Percentiles rank a stretch among this genome's conserved stretches.
Evolutionary conservation across 768 basidiomycete genomes (phyloP).

Genomic region (Psilocybe cubensis): DNA sequence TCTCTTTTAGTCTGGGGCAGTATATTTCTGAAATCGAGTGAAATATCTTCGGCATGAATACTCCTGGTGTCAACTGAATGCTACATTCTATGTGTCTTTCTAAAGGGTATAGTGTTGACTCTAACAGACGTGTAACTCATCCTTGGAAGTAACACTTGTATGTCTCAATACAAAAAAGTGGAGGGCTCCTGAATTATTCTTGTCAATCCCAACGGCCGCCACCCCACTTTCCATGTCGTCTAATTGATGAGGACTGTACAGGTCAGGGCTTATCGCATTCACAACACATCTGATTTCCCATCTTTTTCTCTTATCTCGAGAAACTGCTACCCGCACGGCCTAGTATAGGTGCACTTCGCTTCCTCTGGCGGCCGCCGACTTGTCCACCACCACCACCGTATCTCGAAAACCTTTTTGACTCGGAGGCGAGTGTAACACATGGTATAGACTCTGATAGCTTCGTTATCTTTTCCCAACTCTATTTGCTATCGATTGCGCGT

Average conservation of each 20-base stretch:
- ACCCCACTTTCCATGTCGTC: neutral
- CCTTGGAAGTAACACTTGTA: neutral
- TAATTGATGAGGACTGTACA: neutral
- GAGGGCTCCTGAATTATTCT: neutral
- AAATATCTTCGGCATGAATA: neutral
- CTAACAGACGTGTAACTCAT: neutral
- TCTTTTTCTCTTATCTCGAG: neutral
- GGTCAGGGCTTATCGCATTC: slow-evolving; percentile 2
- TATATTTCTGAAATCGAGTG: neutral
- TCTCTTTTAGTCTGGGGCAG: slow-evolving; percentile 1
- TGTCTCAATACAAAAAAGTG: neutral
- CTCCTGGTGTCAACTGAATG: neutral
- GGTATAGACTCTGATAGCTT: neutral
- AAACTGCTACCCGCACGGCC: neutral
- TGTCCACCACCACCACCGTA: neutral
- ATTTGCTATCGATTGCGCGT: neutral
- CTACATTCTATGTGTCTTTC: neutral
- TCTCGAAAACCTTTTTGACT: neutral
- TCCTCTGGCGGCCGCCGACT: neutral
- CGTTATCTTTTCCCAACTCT: neutral
- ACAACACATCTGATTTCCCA: neutral
- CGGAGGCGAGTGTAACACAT: neutral
- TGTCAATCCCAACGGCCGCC: neutral
- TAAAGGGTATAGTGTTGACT: neutral
- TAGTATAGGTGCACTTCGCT: neutral